phyloP scores from a whole-genome alignment of 345 rosid genomes.

The Noccaea bulbosa region DNA sequence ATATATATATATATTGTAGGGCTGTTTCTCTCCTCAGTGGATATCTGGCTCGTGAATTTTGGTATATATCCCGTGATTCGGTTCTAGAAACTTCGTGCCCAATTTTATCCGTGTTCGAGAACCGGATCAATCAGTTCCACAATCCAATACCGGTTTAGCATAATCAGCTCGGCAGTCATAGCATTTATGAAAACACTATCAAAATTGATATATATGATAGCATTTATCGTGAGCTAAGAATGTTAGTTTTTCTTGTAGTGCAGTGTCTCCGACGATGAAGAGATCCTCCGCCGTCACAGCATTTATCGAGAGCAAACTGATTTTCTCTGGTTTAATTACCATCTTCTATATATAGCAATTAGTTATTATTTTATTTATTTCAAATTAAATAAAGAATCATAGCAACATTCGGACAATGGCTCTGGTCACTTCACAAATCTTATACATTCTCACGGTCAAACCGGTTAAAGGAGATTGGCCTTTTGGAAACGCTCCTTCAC shows the following conservation, averaged over 20 bases:
- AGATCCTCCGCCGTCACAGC: no score
- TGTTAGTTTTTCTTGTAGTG: no score
- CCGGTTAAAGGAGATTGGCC: slow-evolving; percentile 40
- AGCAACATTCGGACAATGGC: slow-evolving; percentile 44
- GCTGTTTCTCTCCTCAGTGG: slow-evolving; percentile 27
- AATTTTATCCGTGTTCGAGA: slow-evolving; percentile 22
- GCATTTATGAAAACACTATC: no score
- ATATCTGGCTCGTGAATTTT: slow-evolving; percentile 38
- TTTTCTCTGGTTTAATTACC: not conserved
- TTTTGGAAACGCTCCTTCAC: slow-evolving; percentile 36
- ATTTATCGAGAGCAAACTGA: no score
- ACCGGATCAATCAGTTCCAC: slow-evolving; percentile 9
- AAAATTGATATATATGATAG: no score
- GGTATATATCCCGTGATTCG: slow-evolving; percentile 40
- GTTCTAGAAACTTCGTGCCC: slow-evolving; percentile 33
- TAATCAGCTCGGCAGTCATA: no score
- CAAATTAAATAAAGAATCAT: not conserved
- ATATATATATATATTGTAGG: slow-evolving; percentile 5
- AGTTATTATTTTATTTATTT: not conserved
- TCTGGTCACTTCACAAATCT: slow-evolving; percentile 42
- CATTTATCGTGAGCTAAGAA: no score
- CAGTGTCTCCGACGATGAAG: no score
- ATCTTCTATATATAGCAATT: no score
- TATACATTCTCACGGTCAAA: slow-evolving; percentile 37
- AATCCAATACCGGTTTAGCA: slow-evolving; percentile 5